phyloP scores from a whole-genome alignment of 2,329 filamentous ascomycete species.

The Aureobasidium namibiae region DNA sequence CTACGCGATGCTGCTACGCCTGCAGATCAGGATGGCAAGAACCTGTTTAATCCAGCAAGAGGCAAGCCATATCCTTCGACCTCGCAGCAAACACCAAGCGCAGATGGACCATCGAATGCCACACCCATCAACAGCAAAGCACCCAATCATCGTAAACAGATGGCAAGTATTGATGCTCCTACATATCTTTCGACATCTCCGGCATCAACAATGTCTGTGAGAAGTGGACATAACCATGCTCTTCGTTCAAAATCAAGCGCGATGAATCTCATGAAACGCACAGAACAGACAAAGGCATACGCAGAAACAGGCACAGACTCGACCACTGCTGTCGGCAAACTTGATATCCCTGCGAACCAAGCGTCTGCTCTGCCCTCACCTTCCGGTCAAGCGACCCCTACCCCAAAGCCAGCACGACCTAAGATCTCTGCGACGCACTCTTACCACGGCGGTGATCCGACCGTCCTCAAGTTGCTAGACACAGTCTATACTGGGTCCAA shows the following conservation, averaged over 20 bases:
- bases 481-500: slow-evolving; percentile 68
- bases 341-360: slow-evolving; percentile 35
- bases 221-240: slow-evolving; percentile 26
- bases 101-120: not conserved
- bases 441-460: slow-evolving; percentile 69
- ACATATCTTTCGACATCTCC: slow-evolving; percentile 28
- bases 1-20: slow-evolving; percentile 82
- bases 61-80: not conserved
- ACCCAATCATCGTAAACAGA: slow-evolving; percentile 3
- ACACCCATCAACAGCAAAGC: not conserved
- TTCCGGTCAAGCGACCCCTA: slow-evolving; percentile 17
- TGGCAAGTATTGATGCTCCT: slow-evolving; percentile 15
- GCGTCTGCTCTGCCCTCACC: slow-evolving; percentile 17
- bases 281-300: slow-evolving; percentile 50
- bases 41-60: not conserved
- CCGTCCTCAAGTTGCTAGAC: slow-evolving; percentile 60
- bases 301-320: slow-evolving; percentile 59
- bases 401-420: slow-evolving; percentile 18
- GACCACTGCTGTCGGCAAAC: slow-evolving; percentile 55
- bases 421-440: slow-evolving; percentile 59
- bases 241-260: slow-evolving; percentile 46
- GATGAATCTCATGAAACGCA: slow-evolving; percentile 52
- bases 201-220: slow-evolving; percentile 23
- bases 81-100: not conserved
- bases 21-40: not conserved